A percentile compares a stretch with the other conserved stretches of the same genome.
Evolutionary conservation across 2,329 filamentous ascomycete genomes (phyloP).

Genomic region (Penicillium italicum): DNA sequence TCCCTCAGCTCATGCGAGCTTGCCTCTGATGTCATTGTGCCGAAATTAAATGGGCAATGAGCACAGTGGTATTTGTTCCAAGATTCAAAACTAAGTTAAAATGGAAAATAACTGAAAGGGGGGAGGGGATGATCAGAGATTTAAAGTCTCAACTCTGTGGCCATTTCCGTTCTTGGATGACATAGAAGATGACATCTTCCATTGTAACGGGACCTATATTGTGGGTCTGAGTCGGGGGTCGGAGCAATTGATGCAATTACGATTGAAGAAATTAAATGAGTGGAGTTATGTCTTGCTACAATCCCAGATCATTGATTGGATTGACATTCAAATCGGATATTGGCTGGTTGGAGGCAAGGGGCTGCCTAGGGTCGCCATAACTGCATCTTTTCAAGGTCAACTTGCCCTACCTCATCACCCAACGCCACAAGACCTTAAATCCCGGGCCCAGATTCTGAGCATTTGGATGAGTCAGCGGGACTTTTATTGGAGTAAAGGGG

Average conservation of each 20-base stretch:
- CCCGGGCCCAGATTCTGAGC: background rate
- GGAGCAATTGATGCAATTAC: background rate
- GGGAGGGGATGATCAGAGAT: background rate
- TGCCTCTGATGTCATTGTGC: background rate
- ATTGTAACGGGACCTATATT: background rate
- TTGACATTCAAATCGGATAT: background rate
- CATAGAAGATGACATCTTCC: no score
- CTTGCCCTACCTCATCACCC: background rate
- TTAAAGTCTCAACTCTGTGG: background rate
- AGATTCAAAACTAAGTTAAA: background rate
- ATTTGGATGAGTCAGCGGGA: background rate
- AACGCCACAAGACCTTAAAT: background rate
- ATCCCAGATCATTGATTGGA: background rate
- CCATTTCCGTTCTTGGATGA: background rate
- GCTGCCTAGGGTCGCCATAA: background rate
- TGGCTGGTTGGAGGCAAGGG: background rate
- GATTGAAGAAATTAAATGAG: background rate
- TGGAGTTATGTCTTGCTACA: background rate
- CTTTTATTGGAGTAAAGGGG: background rate
- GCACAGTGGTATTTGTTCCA: background rate
- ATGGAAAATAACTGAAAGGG: background rate
- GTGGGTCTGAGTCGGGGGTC: background rate
- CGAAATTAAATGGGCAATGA: background rate
- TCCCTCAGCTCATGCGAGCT: slow-evolving; percentile 1
- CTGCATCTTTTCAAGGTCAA: background rate